phyloP scores from a whole-genome alignment of 2,329 filamentous ascomycete genomes.

The Pseudogymnoascus sp. region DNA sequence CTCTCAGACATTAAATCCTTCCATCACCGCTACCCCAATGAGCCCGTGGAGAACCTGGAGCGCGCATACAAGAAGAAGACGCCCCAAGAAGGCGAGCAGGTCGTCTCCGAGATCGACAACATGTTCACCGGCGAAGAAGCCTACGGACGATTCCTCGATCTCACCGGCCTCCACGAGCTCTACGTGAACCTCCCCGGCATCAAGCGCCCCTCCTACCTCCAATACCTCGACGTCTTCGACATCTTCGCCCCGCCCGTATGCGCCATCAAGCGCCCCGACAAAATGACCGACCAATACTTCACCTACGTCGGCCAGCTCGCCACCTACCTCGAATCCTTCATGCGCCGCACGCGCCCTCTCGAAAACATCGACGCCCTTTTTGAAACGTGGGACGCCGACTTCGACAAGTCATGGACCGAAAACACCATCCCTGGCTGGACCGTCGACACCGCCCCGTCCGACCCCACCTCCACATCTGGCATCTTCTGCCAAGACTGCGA shows the following conservation, averaged over 20 bases:
- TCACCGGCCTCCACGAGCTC: slow-evolving; percentile 75
- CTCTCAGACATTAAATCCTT: slow-evolving; percentile 75
- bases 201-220: slow-evolving; percentile 79
- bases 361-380: slow-evolving; percentile 80
- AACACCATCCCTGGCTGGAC: slow-evolving; percentile 76
- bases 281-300: slow-evolving; percentile 89
- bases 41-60: slow-evolving; percentile 92
- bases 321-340: slow-evolving; percentile 79
- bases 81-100: slow-evolving; percentile 55
- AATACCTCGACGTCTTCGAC: slow-evolving; percentile 90
- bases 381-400: slow-evolving; percentile 69
- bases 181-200: slow-evolving; percentile 85
- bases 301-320: slow-evolving; percentile 75
- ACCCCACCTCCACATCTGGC: slow-evolving; percentile 45
- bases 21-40: slow-evolving; percentile 85
- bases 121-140: slow-evolving; percentile 96
- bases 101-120: slow-evolving; percentile 67
- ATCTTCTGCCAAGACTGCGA: slow-evolving; percentile 89
- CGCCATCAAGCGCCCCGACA: slow-evolving; percentile 70
- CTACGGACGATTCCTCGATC: slow-evolving; percentile 85
- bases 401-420: slow-evolving; percentile 73
- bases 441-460: slow-evolving; percentile 36
- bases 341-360: slow-evolving; percentile 74
- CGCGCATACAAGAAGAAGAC: slow-evolving; percentile 72
- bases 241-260: slow-evolving; percentile 68